phyloP scores from a whole-genome alignment of 208 protist species.

The Trichomonas gallinae region DNA sequence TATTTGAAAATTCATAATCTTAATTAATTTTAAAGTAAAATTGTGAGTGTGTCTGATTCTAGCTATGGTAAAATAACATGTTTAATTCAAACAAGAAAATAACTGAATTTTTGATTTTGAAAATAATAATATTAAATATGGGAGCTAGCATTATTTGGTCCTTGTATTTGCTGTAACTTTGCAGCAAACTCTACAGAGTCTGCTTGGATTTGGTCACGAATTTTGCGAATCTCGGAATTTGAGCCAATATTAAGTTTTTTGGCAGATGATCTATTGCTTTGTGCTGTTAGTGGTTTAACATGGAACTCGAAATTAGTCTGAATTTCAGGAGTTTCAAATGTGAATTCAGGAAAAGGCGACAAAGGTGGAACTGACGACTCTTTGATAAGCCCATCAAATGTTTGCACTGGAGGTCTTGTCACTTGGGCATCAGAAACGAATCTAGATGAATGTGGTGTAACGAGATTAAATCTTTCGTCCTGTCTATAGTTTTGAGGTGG shows the following conservation, averaged over 20 bases:
- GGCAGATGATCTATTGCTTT: not conserved
- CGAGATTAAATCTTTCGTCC: not conserved
- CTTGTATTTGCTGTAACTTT: not conserved
- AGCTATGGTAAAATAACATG: not conserved
- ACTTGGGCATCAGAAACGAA: not conserved
- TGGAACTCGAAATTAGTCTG: not conserved
- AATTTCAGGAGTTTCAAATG: not conserved
- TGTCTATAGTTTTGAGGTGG: not conserved
- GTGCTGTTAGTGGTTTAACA: not conserved
- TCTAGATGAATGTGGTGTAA: not conserved
- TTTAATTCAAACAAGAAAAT: not conserved
- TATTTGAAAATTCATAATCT: no score
- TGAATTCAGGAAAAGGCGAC: not conserved
- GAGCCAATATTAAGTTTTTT: not conserved
- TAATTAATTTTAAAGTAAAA: no score
- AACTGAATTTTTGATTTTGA: not conserved
- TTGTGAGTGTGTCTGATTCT: no score
- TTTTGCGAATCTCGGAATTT: not conserved
- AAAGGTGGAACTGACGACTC: not conserved
- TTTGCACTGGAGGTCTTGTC: not conserved
- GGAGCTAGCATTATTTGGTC: not conserved
- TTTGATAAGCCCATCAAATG: not conserved
- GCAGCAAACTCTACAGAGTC: not conserved
- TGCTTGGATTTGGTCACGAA: not conserved
- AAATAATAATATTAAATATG: not conserved